These are phyloP conservation scores for Trichoderma asperelloides DNA, from an alignment of 495 filamentous ascomycete species.

Conservation along the genomic window DNA sequence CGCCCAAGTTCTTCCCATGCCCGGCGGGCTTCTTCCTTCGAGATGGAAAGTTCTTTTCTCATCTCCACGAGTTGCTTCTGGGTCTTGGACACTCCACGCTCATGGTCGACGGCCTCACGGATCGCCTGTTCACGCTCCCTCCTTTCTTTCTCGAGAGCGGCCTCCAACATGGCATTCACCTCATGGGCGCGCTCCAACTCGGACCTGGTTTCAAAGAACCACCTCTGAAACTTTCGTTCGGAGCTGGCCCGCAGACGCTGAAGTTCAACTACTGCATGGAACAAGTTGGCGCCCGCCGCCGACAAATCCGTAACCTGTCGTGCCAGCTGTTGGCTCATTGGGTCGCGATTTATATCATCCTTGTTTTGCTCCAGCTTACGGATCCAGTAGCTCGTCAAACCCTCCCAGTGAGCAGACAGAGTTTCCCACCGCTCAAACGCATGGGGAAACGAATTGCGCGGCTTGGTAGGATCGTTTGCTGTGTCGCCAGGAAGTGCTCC, in stretches of 20 bases:
- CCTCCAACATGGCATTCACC: constrained; percentile 70
- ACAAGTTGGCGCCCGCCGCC: constrained; percentile 91
- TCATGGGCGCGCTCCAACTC: constrained; percentile 83
- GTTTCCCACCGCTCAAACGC: constrained; percentile 97
- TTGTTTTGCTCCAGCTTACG: constrained; percentile 82
- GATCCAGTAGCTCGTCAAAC: constrained; percentile 94
- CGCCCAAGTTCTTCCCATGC: constrained; percentile 97
- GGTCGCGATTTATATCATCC: constrained; percentile 70
- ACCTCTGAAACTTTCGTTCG: constrained; percentile 95
- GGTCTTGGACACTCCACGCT: constrained; percentile 55
- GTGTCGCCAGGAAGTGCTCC: background rate
- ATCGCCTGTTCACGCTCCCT: constrained; percentile 56
- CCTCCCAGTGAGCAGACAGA: constrained; percentile 95
- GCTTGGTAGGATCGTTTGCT: constrained; percentile 13
- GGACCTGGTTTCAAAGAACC: constrained; percentile 90
- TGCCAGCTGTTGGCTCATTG: constrained; percentile 76
- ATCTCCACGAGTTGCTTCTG: constrained; percentile 76
- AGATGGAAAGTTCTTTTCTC: constrained; percentile 84
- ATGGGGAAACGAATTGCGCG: constrained; percentile 69
- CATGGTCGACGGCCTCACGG: constrained; percentile 51
- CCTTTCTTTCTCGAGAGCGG: constrained; percentile 62
- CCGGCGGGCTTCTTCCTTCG: constrained; percentile 88
- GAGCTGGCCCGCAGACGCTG: constrained; percentile 93
- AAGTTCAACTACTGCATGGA: constrained; percentile 93
- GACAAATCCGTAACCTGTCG: constrained; percentile 93